Conservation (phyloP, 1,284 basidiomycete species). For the Ceratobasidium theobromae region DNA sequence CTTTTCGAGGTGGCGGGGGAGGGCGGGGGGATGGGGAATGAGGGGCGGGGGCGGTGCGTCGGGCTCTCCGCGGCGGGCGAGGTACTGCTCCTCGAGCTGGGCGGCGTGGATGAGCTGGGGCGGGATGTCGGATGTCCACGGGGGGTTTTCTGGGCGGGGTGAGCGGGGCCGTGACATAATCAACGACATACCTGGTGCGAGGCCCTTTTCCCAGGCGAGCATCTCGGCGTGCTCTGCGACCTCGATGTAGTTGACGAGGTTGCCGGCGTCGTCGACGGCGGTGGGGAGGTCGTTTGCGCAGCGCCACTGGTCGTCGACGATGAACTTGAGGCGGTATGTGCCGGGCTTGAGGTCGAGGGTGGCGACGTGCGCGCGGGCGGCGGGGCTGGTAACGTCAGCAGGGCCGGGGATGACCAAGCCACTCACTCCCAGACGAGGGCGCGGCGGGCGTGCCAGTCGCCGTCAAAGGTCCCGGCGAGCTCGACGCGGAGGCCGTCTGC, state of each 20-base stretch:
- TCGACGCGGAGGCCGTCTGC: slow-evolving; percentile 61
- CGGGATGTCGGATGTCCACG: slow-evolving; percentile 79
- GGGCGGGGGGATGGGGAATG: slow-evolving; percentile 79
- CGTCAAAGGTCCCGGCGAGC: slow-evolving; percentile 45
- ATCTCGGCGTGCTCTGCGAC: slow-evolving; percentile 33
- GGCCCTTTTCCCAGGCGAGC: slow-evolving; percentile 34
- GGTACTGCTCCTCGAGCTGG: slow-evolving; percentile 78
- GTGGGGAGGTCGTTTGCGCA: slow-evolving; percentile 76
- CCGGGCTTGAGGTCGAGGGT: slow-evolving; percentile 73
- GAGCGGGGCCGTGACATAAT: slow-evolving; percentile 18
- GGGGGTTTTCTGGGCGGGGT: slow-evolving; percentile 24
- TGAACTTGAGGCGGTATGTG: slow-evolving; percentile 93
- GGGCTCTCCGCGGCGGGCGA: slow-evolving; percentile 48
- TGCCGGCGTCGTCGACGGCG: slow-evolving; percentile 91
- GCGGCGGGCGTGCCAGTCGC: slow-evolving; percentile 36
- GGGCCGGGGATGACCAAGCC: background rate
- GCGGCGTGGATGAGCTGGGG: slow-evolving; percentile 73
- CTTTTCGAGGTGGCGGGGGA: slow-evolving; percentile 91
- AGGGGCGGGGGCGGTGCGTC: slow-evolving; percentile 59
- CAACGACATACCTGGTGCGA: slow-evolving; percentile 38
- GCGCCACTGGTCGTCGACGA: slow-evolving; percentile 90
- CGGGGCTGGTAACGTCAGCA: slow-evolving; percentile 5
- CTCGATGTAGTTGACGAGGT: slow-evolving; percentile 89
- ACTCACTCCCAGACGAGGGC: slow-evolving; percentile 36
- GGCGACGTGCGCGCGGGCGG: slow-evolving; percentile 32